Evolutionary conservation across 2,329 filamentous ascomycete genomes (phyloP).

Genomic region (Cercospora canescens): DNA sequence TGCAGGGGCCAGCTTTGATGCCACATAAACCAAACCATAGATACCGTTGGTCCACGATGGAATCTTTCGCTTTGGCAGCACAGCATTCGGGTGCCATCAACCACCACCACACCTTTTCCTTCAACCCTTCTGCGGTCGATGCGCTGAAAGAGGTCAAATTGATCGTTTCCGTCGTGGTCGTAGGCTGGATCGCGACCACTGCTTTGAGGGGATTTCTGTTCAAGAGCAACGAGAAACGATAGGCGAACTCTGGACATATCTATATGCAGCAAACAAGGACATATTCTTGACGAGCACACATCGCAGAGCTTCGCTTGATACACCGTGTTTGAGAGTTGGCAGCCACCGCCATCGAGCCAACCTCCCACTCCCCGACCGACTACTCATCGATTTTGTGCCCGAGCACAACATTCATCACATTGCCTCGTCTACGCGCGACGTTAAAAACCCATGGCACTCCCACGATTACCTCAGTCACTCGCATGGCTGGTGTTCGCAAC

Average conservation of each 20-base stretch:
- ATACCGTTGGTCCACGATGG: conserved; percentile 27
- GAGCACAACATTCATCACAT: neutral
- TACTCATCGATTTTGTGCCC: neutral
- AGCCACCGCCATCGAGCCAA: neutral
- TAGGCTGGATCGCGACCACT: conserved; percentile 35
- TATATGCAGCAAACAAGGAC: neutral
- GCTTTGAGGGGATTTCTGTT: conserved; percentile 25
- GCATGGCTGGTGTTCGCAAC: conserved; percentile 28
- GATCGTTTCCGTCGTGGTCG: conserved; percentile 51
- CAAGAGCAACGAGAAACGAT: conserved; percentile 16
- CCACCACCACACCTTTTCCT: conserved; percentile 54
- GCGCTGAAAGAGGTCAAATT: conserved; percentile 54
- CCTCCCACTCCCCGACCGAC: neutral
- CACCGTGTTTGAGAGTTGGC: neutral
- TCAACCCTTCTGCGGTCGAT: conserved; percentile 50
- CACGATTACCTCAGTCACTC: conserved; percentile 19
- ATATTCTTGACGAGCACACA: neutral
- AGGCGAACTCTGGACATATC: neutral
- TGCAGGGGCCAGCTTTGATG: conserved; percentile 8
- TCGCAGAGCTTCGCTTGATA: neutral
- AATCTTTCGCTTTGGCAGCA: conserved; percentile 34
- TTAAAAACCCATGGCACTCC: neutral
- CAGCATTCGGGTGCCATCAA: conserved; percentile 37
- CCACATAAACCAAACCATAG: conserved; percentile 3
- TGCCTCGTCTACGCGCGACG: neutral